Evolutionary conservation across 768 basidiomycete genomes (phyloP), one percentile per base, ranked within the genome.

Genomic region (Paxillus ammoniavirescens): DNA sequence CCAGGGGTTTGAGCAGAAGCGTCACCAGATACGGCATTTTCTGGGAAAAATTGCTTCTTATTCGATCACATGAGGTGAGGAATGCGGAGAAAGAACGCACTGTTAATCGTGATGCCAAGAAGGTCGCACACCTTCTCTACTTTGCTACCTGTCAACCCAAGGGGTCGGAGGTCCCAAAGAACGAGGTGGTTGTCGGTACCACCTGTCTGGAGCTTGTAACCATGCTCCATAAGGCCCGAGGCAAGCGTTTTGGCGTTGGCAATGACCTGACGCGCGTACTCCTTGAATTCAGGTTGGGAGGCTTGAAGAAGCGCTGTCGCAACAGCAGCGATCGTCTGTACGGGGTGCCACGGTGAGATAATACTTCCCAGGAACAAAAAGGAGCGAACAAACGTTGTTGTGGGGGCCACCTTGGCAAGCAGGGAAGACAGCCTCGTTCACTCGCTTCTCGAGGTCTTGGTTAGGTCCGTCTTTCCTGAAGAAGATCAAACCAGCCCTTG

Each of bases 331-430:
- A 99, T 98, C 59, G 96, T 93, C 89, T 93, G 58, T 15, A 40
- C 15, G 15, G 21, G 48, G 42, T 9, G n/a, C 21, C 37, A 23
- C 23, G 18, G 47, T 28, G 38, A 48, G n/a, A 52, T 37, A 30
- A 21, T 40, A 54, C 40, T 23, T 13, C 18, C 18, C 23, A 37
- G 38, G 14, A 45, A 8, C 17, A 42, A 46, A 23, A 33, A 44
- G 45, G 28, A 50, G 46, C 60, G 23, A 21, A 71, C 84, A 52
- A 52, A 91, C 90, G 77, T 99, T 94, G 79, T 98, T 98, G 80
- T 98, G 97, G 42, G 96, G 97, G 46, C 96, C 97, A 73, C 97
- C 97, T 76, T 98, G 97, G 82, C 97, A 98, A 35, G 97, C 96
- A 53, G 97, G 97, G 86, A 99, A 99, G 59, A 99, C 96, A 47